These are phyloP conservation scores for Lipomyces sp. DNA, from an alignment of 805 yeast species.

Conservation along the genomic window DNA sequence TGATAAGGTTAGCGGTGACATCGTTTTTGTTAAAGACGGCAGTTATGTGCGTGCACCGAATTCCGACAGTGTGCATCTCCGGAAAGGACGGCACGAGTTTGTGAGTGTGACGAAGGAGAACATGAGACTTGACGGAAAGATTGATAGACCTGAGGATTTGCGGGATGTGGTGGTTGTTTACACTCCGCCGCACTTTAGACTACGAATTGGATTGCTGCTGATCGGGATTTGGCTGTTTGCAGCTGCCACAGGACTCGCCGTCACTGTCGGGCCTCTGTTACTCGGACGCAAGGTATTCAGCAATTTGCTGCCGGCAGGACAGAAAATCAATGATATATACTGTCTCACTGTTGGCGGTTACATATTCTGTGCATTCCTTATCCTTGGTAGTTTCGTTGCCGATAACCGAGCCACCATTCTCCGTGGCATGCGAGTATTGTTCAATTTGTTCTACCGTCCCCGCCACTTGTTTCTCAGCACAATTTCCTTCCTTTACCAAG, in stretches of 20 bases:
- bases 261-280: slow-evolving; percentile 41
- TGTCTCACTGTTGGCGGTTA: slow-evolving; percentile 39
- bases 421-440: not conserved
- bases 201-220: slow-evolving; percentile 59
- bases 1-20: slow-evolving; percentile 53
- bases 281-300: slow-evolving; percentile 40
- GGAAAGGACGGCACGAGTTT: slow-evolving; percentile 63
- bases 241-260: slow-evolving; percentile 35
- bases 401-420: slow-evolving; percentile 14
- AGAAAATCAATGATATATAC: slow-evolving; percentile 38
- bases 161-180: slow-evolving; percentile 68
- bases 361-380: slow-evolving; percentile 18
- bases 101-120: slow-evolving; percentile 84
- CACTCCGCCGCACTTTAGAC: slow-evolving; percentile 77
- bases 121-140: slow-evolving; percentile 52
- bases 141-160: slow-evolving; percentile 51
- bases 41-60: slow-evolving; percentile 83
- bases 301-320: slow-evolving; percentile 10
- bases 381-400: slow-evolving; percentile 10
- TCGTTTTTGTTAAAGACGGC: slow-evolving; percentile 81
- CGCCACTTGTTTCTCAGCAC: not conserved
- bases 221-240: slow-evolving; percentile 55
- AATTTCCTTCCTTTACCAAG: not conserved
- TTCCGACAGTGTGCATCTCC: slow-evolving; percentile 73
- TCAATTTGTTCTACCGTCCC: not conserved